Evolutionary conservation across 2,329 filamentous ascomycete genomes (phyloP).

Genomic region (Tympanopsis confertula): DNA sequence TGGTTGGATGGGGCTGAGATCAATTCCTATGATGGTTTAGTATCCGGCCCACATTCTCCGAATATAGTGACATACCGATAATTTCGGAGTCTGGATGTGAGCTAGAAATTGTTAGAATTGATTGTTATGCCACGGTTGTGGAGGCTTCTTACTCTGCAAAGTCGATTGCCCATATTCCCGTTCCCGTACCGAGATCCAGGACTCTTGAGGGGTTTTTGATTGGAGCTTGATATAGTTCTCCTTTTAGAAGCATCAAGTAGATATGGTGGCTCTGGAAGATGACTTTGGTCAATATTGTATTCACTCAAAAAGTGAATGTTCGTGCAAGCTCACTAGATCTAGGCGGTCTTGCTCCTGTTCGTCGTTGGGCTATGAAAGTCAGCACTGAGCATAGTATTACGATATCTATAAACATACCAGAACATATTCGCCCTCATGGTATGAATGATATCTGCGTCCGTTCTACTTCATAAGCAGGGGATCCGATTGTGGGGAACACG

Average conservation of each 20-base stretch:
- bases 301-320: not conserved
- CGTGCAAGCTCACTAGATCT: slow-evolving; percentile 10
- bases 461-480: not conserved
- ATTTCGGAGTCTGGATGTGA: slow-evolving; percentile 25
- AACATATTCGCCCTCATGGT: slow-evolving; percentile 1
- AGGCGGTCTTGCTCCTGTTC: slow-evolving; percentile 14
- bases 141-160: slow-evolving; percentile 19
- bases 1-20: slow-evolving; percentile 36
- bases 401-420: not conserved
- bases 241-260: slow-evolving; percentile 26
- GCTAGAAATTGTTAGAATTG: slow-evolving; percentile 17
- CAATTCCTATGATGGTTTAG: slow-evolving; percentile 7
- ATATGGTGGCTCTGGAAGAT: slow-evolving; percentile 15
- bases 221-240: slow-evolving; percentile 30
- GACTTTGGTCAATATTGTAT: not conserved
- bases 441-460: slow-evolving; percentile 1
- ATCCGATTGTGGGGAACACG: not conserved
- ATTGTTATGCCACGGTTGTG: slow-evolving; percentile 2
- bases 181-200: slow-evolving; percentile 38
- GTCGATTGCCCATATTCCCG: slow-evolving; percentile 38
- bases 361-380: not conserved
- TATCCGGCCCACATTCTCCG: not conserved
- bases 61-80: slow-evolving; percentile 20
- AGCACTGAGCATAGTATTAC: not conserved
- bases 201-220: slow-evolving; percentile 24